Evolutionary conservation across 768 basidiomycete species (phyloP).

Genomic region (Mycena indigotica): DNA sequence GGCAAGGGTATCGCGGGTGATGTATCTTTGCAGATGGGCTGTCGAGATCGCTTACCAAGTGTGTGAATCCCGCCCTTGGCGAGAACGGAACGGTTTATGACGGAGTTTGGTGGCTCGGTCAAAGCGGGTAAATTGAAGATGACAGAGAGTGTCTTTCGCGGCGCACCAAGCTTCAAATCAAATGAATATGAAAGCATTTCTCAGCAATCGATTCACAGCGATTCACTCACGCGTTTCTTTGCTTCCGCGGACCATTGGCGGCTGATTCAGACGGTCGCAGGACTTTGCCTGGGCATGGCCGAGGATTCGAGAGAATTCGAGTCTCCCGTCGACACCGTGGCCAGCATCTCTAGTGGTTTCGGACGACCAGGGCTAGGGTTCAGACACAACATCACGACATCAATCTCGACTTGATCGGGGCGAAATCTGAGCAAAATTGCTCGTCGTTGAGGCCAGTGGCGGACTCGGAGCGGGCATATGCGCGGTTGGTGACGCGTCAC

Average conservation of each 20-base stretch:
- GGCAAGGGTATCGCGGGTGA: too few relatives aligned
- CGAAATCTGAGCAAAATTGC: not conserved
- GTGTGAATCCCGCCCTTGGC: not conserved
- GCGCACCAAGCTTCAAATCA: not conserved
- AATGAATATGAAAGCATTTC: not conserved
- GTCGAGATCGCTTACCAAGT: not conserved
- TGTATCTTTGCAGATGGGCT: not conserved
- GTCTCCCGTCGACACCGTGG: too few relatives aligned
- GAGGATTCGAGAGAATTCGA: too few relatives aligned
- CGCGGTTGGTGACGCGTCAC: not conserved
- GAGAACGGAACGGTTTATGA: not conserved
- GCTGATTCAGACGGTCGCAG: too few relatives aligned
- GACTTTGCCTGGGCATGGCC: not conserved
- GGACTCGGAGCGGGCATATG: not conserved
- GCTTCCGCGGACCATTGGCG: constrained; percentile 16
- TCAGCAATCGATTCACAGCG: too few relatives aligned
- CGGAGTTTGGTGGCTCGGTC: not conserved
- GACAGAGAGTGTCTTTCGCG: not conserved
- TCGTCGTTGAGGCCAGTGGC: not conserved
- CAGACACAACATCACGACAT: not conserved
- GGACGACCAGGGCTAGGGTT: too few relatives aligned
- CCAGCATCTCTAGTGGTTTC: too few relatives aligned
- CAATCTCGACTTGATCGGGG: not conserved
- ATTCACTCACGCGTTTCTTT: too few relatives aligned
- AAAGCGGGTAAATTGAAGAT: not conserved